phyloP scores from a whole-genome alignment of 2,329 filamentous ascomycete species.

The Lachnum nothofagi region DNA sequence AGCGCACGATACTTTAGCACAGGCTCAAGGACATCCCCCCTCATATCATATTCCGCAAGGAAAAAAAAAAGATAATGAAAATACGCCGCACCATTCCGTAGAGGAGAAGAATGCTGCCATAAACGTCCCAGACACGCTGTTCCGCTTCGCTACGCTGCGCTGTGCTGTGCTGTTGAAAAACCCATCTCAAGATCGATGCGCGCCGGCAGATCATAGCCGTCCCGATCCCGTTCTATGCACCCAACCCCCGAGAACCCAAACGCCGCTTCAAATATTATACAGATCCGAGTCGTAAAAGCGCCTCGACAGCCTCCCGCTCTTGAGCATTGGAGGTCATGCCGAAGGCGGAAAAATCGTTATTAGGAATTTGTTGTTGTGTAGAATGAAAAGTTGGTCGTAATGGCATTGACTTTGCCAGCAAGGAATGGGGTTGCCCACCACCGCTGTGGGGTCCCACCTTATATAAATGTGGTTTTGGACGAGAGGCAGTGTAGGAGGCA shows the following conservation, averaged over 20 bases:
- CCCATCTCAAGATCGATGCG: constrained; percentile 30
- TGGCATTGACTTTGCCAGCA: constrained; percentile 31
- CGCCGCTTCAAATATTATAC: constrained; percentile 45
- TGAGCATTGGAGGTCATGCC: constrained; percentile 53
- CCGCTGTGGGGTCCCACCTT: constrained; percentile 36
- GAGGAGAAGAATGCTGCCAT: constrained; percentile 3
- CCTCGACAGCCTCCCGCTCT: constrained; percentile 77
- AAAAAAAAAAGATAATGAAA: constrained; percentile 23
- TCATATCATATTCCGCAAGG: constrained; percentile 5
- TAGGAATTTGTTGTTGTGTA: constrained; percentile 41
- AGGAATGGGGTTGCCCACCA: constrained; percentile 28
- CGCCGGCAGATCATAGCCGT: constrained; percentile 30
- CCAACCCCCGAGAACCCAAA: constrained; percentile 21
- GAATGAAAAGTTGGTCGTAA: constrained; percentile 12
- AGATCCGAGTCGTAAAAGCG: constrained; percentile 75
- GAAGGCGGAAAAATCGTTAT: constrained; percentile 45
- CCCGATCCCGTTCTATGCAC: constrained; percentile 22
- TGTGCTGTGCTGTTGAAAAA: constrained; percentile 22
- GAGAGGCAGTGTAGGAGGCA: constrained; percentile 55
- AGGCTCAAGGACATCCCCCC: constrained; percentile 28
- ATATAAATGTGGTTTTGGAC: constrained; percentile 50
- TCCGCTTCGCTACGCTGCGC: constrained; percentile 23
- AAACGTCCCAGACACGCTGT: constrained; percentile 17
- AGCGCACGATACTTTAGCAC: constrained; percentile 31
- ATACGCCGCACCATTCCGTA: constrained; percentile 20